Conservation (phyloP, 1,284 basidiomycete species). For the Malassezia equina region DNA sequence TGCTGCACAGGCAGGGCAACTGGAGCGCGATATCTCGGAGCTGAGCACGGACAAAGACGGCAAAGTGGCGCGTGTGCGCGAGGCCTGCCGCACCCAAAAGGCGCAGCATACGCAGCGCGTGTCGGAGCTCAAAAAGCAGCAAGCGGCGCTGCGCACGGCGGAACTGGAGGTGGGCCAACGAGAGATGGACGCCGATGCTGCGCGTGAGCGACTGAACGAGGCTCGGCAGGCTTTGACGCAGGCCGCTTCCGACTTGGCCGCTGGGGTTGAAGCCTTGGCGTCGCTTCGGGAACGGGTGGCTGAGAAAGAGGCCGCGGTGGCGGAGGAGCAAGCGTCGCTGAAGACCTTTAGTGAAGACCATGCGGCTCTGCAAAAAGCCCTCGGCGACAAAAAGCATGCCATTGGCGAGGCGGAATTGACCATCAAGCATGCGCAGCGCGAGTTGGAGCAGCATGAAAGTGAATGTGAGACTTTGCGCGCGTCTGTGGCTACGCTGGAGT, state of each 20-base stretch:
- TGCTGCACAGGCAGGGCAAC: conserved; percentile 66
- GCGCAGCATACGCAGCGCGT: conserved; percentile 68
- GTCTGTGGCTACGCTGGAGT: conserved; percentile 57
- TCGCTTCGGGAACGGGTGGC: conserved; percentile 58
- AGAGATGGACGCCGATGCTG: conserved; percentile 63
- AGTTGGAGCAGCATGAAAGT: conserved; percentile 52
- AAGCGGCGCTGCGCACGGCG: conserved; percentile 79
- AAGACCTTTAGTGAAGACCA: conserved; percentile 80
- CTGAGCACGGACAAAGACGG: conserved; percentile 97
- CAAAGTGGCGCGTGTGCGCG: conserved; percentile 82
- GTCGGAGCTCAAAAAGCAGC: conserved; percentile 68
- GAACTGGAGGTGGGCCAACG: conserved; percentile 80
- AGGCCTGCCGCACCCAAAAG: conserved; percentile 70
- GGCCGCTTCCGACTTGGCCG: conserved; percentile 59
- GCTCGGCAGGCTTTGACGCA: conserved; percentile 57
- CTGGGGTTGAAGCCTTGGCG: conserved; percentile 55
- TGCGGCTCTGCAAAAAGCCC: conserved; percentile 65
- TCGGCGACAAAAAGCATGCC: conserved; percentile 69
- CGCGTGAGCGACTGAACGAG: conserved; percentile 57
- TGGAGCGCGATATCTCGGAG: conserved; percentile 94
- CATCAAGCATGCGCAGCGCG: conserved; percentile 57
- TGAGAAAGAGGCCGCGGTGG: conserved; percentile 63
- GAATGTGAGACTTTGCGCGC: conserved; percentile 49
- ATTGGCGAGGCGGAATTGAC: conserved; percentile 64
- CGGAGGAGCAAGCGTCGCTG: conserved; percentile 72